Base-by-base conservation (phyloP, 805 yeast genomes). In the Ogataea pilisensis region DNA sequence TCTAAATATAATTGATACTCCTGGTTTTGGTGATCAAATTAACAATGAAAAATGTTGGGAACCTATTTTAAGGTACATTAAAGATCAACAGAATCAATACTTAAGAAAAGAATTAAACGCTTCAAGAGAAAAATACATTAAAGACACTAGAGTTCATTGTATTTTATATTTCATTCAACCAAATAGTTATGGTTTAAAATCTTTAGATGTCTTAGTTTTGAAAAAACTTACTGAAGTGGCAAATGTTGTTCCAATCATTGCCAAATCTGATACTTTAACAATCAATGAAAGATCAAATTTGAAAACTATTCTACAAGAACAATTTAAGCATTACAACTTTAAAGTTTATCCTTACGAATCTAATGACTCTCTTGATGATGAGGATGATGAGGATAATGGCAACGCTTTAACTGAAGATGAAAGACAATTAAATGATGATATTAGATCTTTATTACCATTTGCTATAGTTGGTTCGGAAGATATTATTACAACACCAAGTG, bases 21-120 rank as follows among this genome's bases (percentile, higher is more conserved):
- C 98, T 17, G 98, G 98, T 13, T 93, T 88, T 70, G 98, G 96
- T 30, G 99, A 93, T 71, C 96, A 86, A 67, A 85, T 93, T 51
- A 86, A 89, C 69, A 90, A 90, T 65, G 95, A 86, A 56, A 85
- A 84, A 65, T 89, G 95, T 66, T 91, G 97, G 96, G 98, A 90
- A 55, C 96, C 96, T 39, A 81, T 90, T 48, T 82, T 90, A 50
- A 88, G 87, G 66, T 90, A 89, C 67, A 87, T 90, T 61, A 90
- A 90, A 68, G 97, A 90, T 65, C 97, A 90, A 67, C 95, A 90
- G 64, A 84, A 95, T 32, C 82, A 82, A 56, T 90, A 85, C 64
- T 73, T 90, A 60, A 83, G 97, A 68, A 86, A 85, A 64, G 98
- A 90, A 66, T 80, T 91, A 62, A 91, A 95, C 16, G 96, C 98